phyloP scores from a whole-genome alignment of 2,329 filamentous ascomycete genomes.

The Calonectria naviculata region DNA sequence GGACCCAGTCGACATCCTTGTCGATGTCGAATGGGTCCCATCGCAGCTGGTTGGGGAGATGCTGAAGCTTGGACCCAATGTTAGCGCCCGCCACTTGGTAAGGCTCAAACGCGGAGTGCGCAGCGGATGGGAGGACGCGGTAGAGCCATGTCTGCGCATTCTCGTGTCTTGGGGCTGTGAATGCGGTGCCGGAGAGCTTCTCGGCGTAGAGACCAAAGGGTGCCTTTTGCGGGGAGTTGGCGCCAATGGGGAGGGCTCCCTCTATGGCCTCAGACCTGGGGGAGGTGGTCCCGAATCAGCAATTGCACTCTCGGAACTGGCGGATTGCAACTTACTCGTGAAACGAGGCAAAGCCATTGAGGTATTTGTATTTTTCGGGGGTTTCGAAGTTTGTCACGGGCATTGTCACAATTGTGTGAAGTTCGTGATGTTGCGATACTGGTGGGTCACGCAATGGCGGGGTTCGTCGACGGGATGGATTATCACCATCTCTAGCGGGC shows the following conservation, averaged over 20 bases:
- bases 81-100: not conserved
- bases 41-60: conserved; percentile 79
- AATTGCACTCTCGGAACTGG: fast-evolving
- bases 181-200: conserved; percentile 78
- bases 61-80: conserved; percentile 43
- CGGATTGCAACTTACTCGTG: conserved; percentile 69
- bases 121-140: conserved; percentile 72
- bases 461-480: not conserved
- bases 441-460: conserved; percentile 4
- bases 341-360: conserved; percentile 81
- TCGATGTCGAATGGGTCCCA: conserved; percentile 86
- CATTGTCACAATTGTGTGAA: conserved; percentile 21
- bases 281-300: not conserved
- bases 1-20: conserved; percentile 64
- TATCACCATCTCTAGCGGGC: not conserved
- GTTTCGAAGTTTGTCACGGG: conserved; percentile 32
- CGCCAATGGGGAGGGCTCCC: conserved; percentile 77
- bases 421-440: not conserved
- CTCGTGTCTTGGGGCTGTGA: conserved; percentile 74
- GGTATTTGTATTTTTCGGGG: conserved; percentile 74
- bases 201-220: conserved; percentile 84
- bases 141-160: conserved; percentile 81
- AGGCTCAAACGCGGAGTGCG: conserved; percentile 62
- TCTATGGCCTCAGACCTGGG: conserved; percentile 79
- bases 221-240: conserved; percentile 85